Base-by-base conservation (phyloP, 2,329 filamentous ascomycete genomes). In the Trichoderma polysporum region DNA sequence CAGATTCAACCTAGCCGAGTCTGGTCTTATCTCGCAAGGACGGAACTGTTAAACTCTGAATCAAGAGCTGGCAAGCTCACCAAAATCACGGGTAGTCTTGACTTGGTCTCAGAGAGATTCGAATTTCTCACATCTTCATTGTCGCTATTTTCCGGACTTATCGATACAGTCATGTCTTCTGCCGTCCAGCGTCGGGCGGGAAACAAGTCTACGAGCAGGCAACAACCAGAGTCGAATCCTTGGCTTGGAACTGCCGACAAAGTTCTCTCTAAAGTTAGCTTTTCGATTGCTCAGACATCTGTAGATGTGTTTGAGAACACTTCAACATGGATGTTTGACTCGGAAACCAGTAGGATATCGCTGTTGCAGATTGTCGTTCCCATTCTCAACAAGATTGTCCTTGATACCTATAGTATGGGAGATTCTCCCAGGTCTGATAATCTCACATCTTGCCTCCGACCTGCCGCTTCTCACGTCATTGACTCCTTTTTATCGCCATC, bases 21-120 rank as follows among this genome's bases (percentile, higher is more conserved):
- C 6, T 98, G 95, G 94, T 93, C 94, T 3, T 92, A 94, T 76
- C 85, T 99, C 73, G 88, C 90, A 3, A 88, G 92, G 66, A 96
- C 92, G 76, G 88, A 90, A 69, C 82, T 99, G 19, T 83, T 99
- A 53, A 91, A 91, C 71, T 86, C 89, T 6, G 90, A 93, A 71
- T 89, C 91, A 10, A 90, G 89, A 69, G 89, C 89, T 15, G 92
- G 93, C 12, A 89, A 91, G 68, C 84, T 99, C 68, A 87, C 90
- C 45, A 88, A 88, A 58, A 89, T 98, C 60, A 86, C 96, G 2
- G 91, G 91, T n/a, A 90, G 88, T 27, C 86, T 93, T 3, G 95
- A 99, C 74, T 85, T 97, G 66, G 87, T 91, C 2, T 85, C 86
- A 4, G 91, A 91, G 60, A 86, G 90, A 62, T 96, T 93, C 72